These are phyloP conservation scores for Apiospora sp. DNA, from an alignment of 2,329 filamentous ascomycete species.

Conservation along the genomic window DNA sequence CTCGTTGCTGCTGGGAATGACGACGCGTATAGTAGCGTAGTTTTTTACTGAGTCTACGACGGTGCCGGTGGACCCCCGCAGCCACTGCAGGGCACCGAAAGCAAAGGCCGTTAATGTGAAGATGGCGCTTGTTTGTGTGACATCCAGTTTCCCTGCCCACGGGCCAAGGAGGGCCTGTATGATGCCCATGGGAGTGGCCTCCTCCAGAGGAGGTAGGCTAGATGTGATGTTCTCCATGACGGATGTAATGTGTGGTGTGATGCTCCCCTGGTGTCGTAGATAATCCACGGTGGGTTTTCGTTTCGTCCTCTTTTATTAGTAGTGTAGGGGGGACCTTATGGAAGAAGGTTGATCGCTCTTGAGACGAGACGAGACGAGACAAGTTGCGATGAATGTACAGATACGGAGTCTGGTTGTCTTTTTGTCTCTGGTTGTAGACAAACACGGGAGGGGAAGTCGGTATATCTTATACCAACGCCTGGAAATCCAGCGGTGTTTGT, in stretches of 20 bases:
- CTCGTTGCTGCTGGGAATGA: slow-evolving; percentile 8
- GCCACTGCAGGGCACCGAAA: slow-evolving; percentile 3
- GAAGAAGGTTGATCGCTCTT: neutral
- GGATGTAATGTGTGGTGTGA: neutral
- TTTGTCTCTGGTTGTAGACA: neutral
- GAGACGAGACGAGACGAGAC: neutral
- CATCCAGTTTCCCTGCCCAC: neutral
- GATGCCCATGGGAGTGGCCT: slow-evolving; percentile 9
- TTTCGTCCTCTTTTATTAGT: neutral
- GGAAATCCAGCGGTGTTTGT: neutral
- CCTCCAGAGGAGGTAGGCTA: slow-evolving; percentile 1
- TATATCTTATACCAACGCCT: slow-evolving; percentile 8
- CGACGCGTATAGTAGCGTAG: slow-evolving; percentile 6
- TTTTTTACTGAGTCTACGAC: neutral
- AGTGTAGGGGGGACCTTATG: neutral
- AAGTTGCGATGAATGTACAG: neutral
- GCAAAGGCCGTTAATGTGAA: slow-evolving; percentile 16
- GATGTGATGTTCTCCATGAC: slow-evolving; percentile 15
- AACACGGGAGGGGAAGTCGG: neutral
- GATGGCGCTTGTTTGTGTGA: slow-evolving; percentile 5
- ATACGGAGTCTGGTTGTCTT: neutral
- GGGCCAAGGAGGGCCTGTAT: neutral
- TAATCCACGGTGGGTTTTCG: neutral
- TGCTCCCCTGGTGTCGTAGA: neutral
- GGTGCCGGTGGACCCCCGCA: slow-evolving; percentile 11